Percentiles rank a stretch among this genome's conserved stretches.
These are phyloP conservation scores for Lojkania enalia DNA, from an alignment of 2,329 filamentous ascomycete species.

Conservation along the genomic window DNA sequence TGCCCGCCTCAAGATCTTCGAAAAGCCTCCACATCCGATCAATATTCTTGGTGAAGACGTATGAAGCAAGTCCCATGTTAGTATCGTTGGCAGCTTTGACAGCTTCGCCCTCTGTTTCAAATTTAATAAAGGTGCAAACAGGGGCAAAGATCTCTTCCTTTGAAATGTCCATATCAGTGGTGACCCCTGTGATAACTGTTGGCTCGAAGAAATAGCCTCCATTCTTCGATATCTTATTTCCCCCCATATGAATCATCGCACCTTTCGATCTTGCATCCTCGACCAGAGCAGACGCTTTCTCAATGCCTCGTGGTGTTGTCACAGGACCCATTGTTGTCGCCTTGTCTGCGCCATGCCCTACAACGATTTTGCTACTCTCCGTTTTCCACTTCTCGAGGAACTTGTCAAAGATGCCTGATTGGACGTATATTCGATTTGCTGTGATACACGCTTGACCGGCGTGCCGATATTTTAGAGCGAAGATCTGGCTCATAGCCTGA, in stretches of 20 bases:
- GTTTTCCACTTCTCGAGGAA: conserved; percentile 60
- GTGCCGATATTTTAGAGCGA: conserved; percentile 59
- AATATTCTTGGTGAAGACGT: conserved; percentile 70
- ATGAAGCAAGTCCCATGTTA: conserved; percentile 66
- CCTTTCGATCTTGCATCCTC: conserved; percentile 66
- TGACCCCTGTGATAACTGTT: conserved; percentile 65
- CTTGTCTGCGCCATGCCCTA: conserved; percentile 64
- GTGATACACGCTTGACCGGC: conserved; percentile 68
- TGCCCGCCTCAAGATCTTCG: conserved; percentile 69
- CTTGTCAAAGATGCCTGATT: conserved; percentile 63
- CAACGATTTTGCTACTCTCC: conserved; percentile 57
- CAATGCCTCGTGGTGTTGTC: conserved; percentile 58
- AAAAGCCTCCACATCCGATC: conserved; percentile 67
- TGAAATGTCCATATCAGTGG: conserved; percentile 58
- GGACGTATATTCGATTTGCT: conserved; percentile 67
- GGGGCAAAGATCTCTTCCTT: conserved; percentile 69
- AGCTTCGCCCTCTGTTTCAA: conserved; percentile 68
- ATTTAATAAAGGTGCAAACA: conserved; percentile 64
- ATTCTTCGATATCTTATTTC: conserved; percentile 51
- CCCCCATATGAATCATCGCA: conserved; percentile 66
- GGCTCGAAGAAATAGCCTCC: conserved; percentile 71
- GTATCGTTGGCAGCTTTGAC: conserved; percentile 64
- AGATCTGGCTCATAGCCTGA: conserved; percentile 53
- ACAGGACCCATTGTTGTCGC: conserved; percentile 63
- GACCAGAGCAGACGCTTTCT: conserved; percentile 63